These are phyloP conservation scores for Lactuca saligna DNA, from an alignment of 129 eudicot species.

Conservation along the genomic window DNA sequence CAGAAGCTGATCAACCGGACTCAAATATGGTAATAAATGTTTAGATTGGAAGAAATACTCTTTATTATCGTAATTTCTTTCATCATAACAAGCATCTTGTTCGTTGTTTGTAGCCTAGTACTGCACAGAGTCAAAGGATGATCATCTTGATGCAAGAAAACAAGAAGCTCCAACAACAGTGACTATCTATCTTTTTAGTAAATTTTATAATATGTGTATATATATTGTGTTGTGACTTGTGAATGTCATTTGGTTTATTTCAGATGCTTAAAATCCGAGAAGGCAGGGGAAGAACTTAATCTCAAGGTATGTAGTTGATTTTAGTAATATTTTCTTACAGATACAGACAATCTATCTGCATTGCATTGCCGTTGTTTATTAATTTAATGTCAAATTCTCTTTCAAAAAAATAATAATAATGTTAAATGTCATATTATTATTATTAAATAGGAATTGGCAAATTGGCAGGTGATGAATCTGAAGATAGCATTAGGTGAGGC, in stretches of 20 bases:
- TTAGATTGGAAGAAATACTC: background rate
- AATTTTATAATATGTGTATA: constrained; percentile 2
- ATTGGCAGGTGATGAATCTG: constrained; percentile 43
- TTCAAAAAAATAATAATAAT: too few species aligned
- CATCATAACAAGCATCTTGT: background rate
- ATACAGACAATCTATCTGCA: too few species aligned
- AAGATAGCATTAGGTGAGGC: constrained; percentile 45
- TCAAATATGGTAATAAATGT: constrained; percentile 20
- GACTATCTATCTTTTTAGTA: constrained; percentile 4
- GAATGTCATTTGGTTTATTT: constrained; percentile 11
- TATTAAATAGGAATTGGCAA: background rate
- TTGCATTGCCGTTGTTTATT: background rate
- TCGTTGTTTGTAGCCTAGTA: constrained; percentile 41
- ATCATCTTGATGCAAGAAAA: constrained; percentile 46
- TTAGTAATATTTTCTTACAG: too few species aligned
- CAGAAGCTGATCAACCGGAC: constrained; percentile 9
- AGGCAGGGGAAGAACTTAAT: constrained; percentile 46
- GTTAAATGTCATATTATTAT: background rate
- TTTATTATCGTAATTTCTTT: background rate
- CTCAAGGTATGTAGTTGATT: constrained; percentile 48
- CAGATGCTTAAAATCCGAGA: constrained; percentile 62
- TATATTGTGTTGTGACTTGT: constrained; percentile 1
- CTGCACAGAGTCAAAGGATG: constrained; percentile 41
- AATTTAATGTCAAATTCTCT: background rate
- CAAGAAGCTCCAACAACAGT: constrained; percentile 53